Evolutionary conservation across 1,284 basidiomycete genomes (phyloP).

Genomic region (Mycena citricolor): DNA sequence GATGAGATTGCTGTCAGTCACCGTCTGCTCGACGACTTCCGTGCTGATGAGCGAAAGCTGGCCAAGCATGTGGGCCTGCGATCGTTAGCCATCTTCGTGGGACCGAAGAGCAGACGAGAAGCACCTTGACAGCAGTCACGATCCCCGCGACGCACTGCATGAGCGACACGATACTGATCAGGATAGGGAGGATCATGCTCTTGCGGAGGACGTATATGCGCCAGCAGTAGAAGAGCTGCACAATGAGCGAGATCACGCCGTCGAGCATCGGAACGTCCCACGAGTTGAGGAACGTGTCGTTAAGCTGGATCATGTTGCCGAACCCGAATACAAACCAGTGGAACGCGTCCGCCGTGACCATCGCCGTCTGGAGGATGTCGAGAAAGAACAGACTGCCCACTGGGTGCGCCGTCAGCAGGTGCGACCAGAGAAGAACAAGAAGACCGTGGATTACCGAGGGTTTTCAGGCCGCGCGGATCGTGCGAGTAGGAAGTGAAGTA

Average conservation of each 20-base stretch:
- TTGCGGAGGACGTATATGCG: slow-evolving; percentile 15
- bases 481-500: neutral
- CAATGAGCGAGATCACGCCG: slow-evolving; percentile 21
- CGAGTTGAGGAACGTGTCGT: slow-evolving; percentile 25
- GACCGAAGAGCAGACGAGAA: slow-evolving; percentile 2
- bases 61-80: slow-evolving; percentile 7
- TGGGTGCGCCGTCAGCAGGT: neutral
- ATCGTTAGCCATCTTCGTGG: slow-evolving; percentile 1
- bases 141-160: slow-evolving; percentile 19
- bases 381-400: slow-evolving; percentile 22
- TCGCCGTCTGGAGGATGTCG: slow-evolving; percentile 20
- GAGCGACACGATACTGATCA: slow-evolving; percentile 15
- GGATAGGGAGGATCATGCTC: slow-evolving; percentile 2
- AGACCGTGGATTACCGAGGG: slow-evolving; percentile 13
- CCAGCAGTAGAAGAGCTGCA: slow-evolving; percentile 25
- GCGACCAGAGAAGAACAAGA: neutral
- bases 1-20: neutral
- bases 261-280: slow-evolving; percentile 25
- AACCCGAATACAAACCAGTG: slow-evolving; percentile 26
- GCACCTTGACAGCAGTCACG: slow-evolving; percentile 14
- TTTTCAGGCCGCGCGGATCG: neutral
- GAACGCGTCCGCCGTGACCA: slow-evolving; percentile 25
- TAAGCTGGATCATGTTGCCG: slow-evolving; percentile 14
- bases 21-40: slow-evolving; percentile 2
- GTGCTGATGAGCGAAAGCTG: slow-evolving; percentile 1